phyloP scores from a whole-genome alignment of 1,284 basidiomycete species.

The Boletus semigastroideus region DNA sequence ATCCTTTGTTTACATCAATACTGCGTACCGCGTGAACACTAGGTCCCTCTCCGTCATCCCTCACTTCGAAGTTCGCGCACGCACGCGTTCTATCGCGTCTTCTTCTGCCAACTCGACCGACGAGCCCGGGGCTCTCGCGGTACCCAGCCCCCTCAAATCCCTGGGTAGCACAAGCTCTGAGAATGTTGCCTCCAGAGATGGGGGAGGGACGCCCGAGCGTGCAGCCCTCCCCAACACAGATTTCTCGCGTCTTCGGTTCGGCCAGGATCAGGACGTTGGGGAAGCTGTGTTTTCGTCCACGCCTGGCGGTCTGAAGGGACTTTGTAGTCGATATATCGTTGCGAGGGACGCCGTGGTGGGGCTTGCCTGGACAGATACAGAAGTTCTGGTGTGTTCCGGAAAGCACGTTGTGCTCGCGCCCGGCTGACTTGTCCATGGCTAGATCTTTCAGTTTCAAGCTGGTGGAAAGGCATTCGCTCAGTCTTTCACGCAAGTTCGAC shows the following conservation, averaged over 20 bases:
- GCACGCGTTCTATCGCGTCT: conserved; percentile 20
- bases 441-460: conserved; percentile 26
- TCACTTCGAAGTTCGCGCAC: conserved; percentile 15
- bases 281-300: conserved; percentile 19
- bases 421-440: background rate
- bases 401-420: background rate
- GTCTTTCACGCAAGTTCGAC: conserved; percentile 13
- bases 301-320: conserved; percentile 12
- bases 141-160: conserved; percentile 60
- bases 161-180: conserved; percentile 32
- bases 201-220: background rate
- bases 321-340: conserved; percentile 24
- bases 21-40: conserved; percentile 28
- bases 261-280: conserved; percentile 25
- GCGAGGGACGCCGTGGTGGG: conserved; percentile 23
- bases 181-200: conserved; percentile 33
- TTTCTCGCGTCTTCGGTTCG: conserved; percentile 26
- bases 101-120: conserved; percentile 21
- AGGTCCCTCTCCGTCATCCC: conserved; percentile 34
- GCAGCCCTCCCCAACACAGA: conserved; percentile 11
- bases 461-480: background rate
- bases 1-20: conserved; percentile 27
- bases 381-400: conserved; percentile 25
- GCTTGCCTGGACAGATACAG: conserved; percentile 29
- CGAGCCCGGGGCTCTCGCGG: conserved; percentile 29